A percentile compares a stretch with the other conserved stretches of the same genome.
Evolutionary conservation across 2,329 filamentous ascomycete genomes (phyloP).

Genomic region (Apiospora hydei): DNA sequence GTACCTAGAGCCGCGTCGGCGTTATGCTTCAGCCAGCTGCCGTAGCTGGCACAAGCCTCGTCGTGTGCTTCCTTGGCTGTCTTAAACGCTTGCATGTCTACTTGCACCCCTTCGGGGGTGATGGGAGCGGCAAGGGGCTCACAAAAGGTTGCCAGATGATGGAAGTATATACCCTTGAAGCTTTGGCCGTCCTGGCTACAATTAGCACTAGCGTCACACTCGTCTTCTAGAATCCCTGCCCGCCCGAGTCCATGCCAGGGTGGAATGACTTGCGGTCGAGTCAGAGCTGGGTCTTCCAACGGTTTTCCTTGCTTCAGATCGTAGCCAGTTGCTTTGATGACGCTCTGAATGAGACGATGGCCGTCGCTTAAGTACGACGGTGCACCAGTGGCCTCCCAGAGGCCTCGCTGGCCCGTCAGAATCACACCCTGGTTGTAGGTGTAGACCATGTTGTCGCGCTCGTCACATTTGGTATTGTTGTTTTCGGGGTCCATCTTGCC

Average conservation of each 20-base stretch:
- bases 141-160: slow-evolving; percentile 85
- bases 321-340: slow-evolving; percentile 83
- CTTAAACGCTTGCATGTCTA: slow-evolving; percentile 41
- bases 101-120: slow-evolving; percentile 44
- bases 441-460: slow-evolving; percentile 87
- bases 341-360: slow-evolving; percentile 75
- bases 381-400: slow-evolving; percentile 82
- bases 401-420: slow-evolving; percentile 78
- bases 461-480: slow-evolving; percentile 77
- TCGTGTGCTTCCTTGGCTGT: slow-evolving; percentile 55
- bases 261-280: slow-evolving; percentile 49
- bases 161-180: slow-evolving; percentile 96
- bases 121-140: slow-evolving; percentile 64
- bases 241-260: slow-evolving; percentile 80
- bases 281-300: slow-evolving; percentile 47
- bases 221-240: slow-evolving; percentile 82
- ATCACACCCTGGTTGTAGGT: slow-evolving; percentile 96
- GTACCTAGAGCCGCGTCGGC: slow-evolving; percentile 76
- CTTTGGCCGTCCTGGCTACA: slow-evolving; percentile 88
- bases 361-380: slow-evolving; percentile 77
- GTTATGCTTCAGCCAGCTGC: slow-evolving; percentile 81
- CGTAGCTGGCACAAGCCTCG: slow-evolving; percentile 69
- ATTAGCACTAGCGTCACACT: slow-evolving; percentile 75
- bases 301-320: slow-evolving; percentile 52
- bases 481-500: slow-evolving; percentile 65